A percentile compares a stretch with the other conserved stretches of the same genome.
Conservation (phyloP, 495 filamentous ascomycete species). For the Hyaloscypha bicolor region DNA sequence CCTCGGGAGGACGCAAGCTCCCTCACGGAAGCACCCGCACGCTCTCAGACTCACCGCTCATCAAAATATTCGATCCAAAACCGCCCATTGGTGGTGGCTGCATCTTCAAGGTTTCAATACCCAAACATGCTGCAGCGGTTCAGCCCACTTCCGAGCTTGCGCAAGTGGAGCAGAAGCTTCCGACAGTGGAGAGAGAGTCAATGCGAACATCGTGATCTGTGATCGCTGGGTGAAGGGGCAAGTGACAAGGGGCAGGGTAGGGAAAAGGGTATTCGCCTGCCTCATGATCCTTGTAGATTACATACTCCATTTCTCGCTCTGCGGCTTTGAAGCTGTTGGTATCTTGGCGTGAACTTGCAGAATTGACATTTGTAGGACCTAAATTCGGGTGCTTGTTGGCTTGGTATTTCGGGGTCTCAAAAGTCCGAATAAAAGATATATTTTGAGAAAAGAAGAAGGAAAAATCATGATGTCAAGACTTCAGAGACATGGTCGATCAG, state of each 20-base stretch:
- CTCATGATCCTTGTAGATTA: constrained; percentile 32
- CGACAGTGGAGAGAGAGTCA: not conserved
- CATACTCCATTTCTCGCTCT: constrained; percentile 18
- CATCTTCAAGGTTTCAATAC: constrained; percentile 13
- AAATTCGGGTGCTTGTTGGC: not conserved
- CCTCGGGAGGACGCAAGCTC: not conserved
- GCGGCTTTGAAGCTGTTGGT: constrained; percentile 8
- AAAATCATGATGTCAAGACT: constrained; percentile 24
- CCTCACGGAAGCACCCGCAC: not conserved
- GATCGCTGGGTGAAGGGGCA: constrained; percentile 7
- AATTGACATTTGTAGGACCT: not conserved
- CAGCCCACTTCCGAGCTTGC: constrained; percentile 3
- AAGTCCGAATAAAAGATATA: not conserved
- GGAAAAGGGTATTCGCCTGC: not conserved
- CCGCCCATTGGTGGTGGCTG: not conserved
- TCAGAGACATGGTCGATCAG: not conserved
- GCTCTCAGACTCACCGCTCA: not conserved
- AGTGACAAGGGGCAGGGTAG: not conserved
- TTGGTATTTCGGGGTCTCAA: not conserved
- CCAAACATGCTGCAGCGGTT: constrained; percentile 5
- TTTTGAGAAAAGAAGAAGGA: not conserved
- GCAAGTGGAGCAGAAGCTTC: not conserved
- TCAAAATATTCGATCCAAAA: not conserved
- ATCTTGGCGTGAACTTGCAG: not conserved
- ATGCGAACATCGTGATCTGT: constrained; percentile 8